Conservation (phyloP, 2,329 filamentous ascomycete species). For the Fusarium avenaceum region DNA sequence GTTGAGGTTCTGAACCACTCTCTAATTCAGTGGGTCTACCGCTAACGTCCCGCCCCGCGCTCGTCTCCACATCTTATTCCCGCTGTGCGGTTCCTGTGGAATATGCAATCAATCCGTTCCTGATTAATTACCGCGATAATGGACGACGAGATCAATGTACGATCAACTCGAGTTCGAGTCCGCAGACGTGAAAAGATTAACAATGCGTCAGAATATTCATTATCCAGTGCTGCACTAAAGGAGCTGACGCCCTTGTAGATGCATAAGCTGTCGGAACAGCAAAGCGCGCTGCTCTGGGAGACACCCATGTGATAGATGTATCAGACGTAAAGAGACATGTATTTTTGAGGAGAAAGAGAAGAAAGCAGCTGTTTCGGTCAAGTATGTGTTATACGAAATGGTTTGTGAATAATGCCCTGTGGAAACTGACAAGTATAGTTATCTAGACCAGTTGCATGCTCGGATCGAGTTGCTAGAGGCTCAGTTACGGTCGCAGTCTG, state of each 20-base stretch:
- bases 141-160: conserved; percentile 6
- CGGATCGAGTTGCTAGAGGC: conserved; percentile 34
- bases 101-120: conserved; percentile 1
- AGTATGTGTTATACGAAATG: conserved; percentile 17
- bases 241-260: conserved; percentile 22
- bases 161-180: conserved; percentile 5
- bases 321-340: conserved; percentile 32
- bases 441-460: conserved; percentile 36
- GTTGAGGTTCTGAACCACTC: not conserved
- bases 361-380: conserved; percentile 28
- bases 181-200: conserved; percentile 26
- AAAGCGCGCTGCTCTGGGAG: conserved; percentile 40
- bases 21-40: not conserved
- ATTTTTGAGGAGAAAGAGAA: conserved; percentile 41
- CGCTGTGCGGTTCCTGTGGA: not conserved
- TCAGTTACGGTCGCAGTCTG: conserved; percentile 17
- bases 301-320: conserved; percentile 36
- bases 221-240: not conserved
- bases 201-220: conserved; percentile 18
- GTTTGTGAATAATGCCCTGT: not conserved
- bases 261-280: conserved; percentile 38
- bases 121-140: conserved; percentile 1
- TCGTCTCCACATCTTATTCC: conserved; percentile 10
- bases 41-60: conserved; percentile 5
- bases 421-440: conserved; percentile 13